These are phyloP conservation scores for Pistacia vera DNA, from an alignment of 345 rosid species.

Conservation along the genomic window DNA sequence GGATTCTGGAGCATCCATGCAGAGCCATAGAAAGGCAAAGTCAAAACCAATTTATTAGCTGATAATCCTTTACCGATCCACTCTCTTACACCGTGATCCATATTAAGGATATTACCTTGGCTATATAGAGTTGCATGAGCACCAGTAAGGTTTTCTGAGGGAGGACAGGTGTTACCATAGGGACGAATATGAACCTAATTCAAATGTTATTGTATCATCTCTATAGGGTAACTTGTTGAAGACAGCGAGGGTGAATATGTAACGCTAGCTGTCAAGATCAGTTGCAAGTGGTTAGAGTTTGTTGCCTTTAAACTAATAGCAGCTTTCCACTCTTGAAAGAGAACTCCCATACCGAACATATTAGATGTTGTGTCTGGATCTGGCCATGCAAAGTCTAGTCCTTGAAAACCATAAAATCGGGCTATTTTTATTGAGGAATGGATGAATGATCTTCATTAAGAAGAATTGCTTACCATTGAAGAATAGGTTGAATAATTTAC, in stretches of 20 bases:
- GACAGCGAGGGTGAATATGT: accelerated
- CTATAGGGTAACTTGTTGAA: neutral
- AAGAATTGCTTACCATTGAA: no score
- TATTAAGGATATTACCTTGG: neutral
- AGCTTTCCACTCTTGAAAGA: no score
- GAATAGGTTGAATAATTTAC: no score
- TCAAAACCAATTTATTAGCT: conserved; percentile 23
- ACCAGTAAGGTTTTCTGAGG: neutral
- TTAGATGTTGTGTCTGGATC: no score
- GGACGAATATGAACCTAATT: neutral
- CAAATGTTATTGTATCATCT: neutral
- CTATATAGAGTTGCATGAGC: neutral
- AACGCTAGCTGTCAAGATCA: neutral
- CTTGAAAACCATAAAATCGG: no score
- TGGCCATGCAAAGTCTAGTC: no score
- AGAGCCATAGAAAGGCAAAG: conserved; percentile 35
- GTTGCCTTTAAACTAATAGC: neutral
- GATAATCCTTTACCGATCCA: conserved; percentile 11
- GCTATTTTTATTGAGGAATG: no score
- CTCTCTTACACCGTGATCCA: neutral
- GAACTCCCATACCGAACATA: no score
- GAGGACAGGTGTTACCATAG: neutral
- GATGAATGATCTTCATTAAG: no score
- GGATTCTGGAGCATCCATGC: conserved; percentile 24
- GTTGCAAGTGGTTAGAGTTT: neutral